Evolutionary conservation across 805 yeast species (phyloP), one percentile per base, ranked within the genome.

Genomic region (Candida parachauliodes): DNA sequence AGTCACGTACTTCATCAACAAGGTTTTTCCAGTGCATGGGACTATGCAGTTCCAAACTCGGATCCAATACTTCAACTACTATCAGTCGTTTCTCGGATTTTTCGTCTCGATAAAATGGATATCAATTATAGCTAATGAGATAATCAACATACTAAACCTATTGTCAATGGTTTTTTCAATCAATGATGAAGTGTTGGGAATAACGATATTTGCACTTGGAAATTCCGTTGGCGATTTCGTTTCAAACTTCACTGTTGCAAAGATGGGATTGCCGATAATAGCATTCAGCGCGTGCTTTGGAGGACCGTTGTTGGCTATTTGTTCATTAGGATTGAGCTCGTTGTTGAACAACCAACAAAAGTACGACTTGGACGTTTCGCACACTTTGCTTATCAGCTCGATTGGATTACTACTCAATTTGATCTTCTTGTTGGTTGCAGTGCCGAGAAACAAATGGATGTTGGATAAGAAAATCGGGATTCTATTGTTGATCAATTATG

Each of bases 221-320:
- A 93, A 91, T 57, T 89, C 96, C 1, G 64, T 85, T 5, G 97
- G 98, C 5, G 98, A 91, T 53, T 64, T 89, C 32, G 79, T 89
- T 1, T 83, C 96, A 0, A 88, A 91, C 48, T 57, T 83, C 24
- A 83, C 94, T 0, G 76, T 91, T 18, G 88, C 95, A 0, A 67
- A 67, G 40, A 74, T 86, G 71, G 96, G 95, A 0, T 80, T 77
- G 62, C 86, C 95, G 0, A 71, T 83, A 32, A 84, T 91, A 84
- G 97, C 97, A 0, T 67, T 93, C n/a, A 85, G 93, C 20, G 96
- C 97, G 0, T 89, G 98, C 52, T 83, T 89, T 56, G 98, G 97
- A 0, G 88, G 96, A 1, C 98, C 98, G 0, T 60, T 91, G 40
- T 57, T 93, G 28, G 83, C 88, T 37, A 63, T 93, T 8, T 68